Evolutionary conservation across 2,329 filamentous ascomycete species (phyloP), one percentile per base, ranked within the genome.

Genomic region (Trichoderma polysporum): DNA sequence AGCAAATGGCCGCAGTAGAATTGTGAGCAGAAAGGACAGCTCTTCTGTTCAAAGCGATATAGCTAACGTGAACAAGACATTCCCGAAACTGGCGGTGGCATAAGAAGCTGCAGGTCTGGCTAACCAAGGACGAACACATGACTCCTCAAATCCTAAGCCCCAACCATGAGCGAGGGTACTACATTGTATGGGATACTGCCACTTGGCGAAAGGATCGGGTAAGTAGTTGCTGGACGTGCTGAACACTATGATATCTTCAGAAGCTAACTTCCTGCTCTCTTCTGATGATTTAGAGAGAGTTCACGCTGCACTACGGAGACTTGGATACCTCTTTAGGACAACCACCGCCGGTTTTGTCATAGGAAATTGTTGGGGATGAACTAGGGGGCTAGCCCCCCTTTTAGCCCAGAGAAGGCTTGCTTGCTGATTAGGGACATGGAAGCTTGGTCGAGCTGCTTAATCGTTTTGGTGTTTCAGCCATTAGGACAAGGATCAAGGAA

Each of bases 81-180:
- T 84, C 83, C 67, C 84, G 88, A 22, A 88, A 88, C 75, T 90
- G 88, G 88, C 81, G 88, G 68, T 90, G 88, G 85, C 88, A 90
- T 75, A 89, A 89, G 79, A 88, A 88, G 75, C 77, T 88, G 27
- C 86, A 87, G 70, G 76, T 89, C 27, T 90, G 88, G 88, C 77
- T 90, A 58, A 90, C 88, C 5, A 90, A 90, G 76, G 88, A 90
- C 72, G 87, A 90, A 66, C 79, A 86, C 70, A 87, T 90, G 86
- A 83, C 85, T 52, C 88, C 88, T 33, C 86, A 88, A 67, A 81
- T 84, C 17, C 75, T 90, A 52, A 85, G 85, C 62, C 82, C 83
- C 13, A 84, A 80, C 61, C 85, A 87, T 58, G 88, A 90, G 76
- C 84, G 87, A 68, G 88, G 88, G 0, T 90, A 85, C 76, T 90